Evolutionary conservation across 768 basidiomycete genomes (phyloP).

Genomic region (Pisolithus tinctorius): DNA sequence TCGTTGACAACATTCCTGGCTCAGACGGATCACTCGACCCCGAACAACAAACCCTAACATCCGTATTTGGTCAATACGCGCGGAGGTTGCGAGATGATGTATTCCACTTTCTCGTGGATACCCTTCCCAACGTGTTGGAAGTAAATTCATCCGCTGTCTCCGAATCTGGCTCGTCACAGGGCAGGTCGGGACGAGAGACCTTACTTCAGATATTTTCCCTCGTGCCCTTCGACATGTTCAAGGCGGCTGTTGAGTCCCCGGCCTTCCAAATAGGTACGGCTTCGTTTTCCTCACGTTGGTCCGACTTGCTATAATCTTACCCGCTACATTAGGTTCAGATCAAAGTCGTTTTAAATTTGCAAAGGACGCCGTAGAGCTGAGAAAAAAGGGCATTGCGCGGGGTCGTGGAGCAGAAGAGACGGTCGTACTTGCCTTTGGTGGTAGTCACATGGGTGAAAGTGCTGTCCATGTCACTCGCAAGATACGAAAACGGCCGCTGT

Average conservation of each 20-base stretch:
- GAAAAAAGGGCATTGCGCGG: slow-evolving; percentile 72
- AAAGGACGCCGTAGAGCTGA: slow-evolving; percentile 78
- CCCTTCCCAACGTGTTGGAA: slow-evolving; percentile 62
- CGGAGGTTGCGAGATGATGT: slow-evolving; percentile 69
- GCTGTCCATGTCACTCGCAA: slow-evolving; percentile 87
- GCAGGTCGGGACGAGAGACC: slow-evolving; percentile 51
- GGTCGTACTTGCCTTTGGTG: slow-evolving; percentile 88
- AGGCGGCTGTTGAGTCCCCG: slow-evolving; percentile 72
- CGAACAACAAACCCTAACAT: slow-evolving; percentile 40
- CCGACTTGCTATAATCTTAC: slow-evolving; percentile 6
- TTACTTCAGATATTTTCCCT: slow-evolving; percentile 68
- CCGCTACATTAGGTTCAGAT: slow-evolving; percentile 52
- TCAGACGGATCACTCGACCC: slow-evolving; percentile 43
- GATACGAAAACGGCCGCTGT: slow-evolving; percentile 76
- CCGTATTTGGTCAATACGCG: slow-evolving; percentile 75
- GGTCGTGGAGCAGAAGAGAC: slow-evolving; percentile 76
- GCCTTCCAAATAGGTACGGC: slow-evolving; percentile 70
- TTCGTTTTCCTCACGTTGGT: slow-evolving; percentile 7
- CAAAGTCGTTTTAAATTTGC: slow-evolving; percentile 89
- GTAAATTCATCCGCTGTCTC: slow-evolving; percentile 37
- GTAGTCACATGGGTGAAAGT: slow-evolving; percentile 57
- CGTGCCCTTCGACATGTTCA: slow-evolving; percentile 86
- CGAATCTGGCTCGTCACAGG: slow-evolving; percentile 31
- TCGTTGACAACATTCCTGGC: slow-evolving; percentile 54
- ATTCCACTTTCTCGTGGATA: slow-evolving; percentile 69